Base-by-base conservation (phyloP, 331 rosid species). In the Malus hybrid region DNA sequence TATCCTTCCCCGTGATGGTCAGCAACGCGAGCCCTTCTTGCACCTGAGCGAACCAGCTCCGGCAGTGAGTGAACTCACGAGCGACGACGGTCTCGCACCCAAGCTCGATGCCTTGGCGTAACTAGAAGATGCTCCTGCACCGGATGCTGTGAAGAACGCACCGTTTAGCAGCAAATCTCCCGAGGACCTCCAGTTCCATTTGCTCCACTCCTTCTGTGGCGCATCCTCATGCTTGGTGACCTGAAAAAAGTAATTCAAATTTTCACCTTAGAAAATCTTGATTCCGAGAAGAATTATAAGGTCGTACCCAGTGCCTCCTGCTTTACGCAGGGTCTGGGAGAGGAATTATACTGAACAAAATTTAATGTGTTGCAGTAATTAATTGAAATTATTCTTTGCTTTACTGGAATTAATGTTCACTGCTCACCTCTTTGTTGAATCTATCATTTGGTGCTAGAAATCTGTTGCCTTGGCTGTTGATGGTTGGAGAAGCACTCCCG, bases 381-480 rank as follows among this genome's bases (percentile, higher is more conserved):
- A 16, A 52, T 16, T 52, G 10, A 52, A 52, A 18, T 52, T 52
- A 16, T 52, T 7, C 20, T 52, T 52, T 3, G 20, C 34, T 6
- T 10, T 18, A 20, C 42, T 2, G 8, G 60, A 4, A 3, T 42
- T 42, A 10, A 10, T 42, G 46, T 4, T 42, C 46, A 42, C 13
- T 15, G 57, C 59, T 76, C 39, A 91, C 98, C 97, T 94, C 96
- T 85, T 94, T 94, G 82, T 74, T 80, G 65, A 72, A 67, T 16
- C 0, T 52, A 60, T 86, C 83, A 79, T 87, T 76, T 3, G 97
- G 90, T 77, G 97, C 99, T 69, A 88, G 84, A 81, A 90, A 94
- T 74, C 96, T 87, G 55, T 94, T 94, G 31, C 99, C 99, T 80
- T 94, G 99, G 77, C 99, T 94, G 33, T 91, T 90, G 46, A 94